phyloP scores from a whole-genome alignment of 331 rosid species.

The Dryas integrifolia region DNA sequence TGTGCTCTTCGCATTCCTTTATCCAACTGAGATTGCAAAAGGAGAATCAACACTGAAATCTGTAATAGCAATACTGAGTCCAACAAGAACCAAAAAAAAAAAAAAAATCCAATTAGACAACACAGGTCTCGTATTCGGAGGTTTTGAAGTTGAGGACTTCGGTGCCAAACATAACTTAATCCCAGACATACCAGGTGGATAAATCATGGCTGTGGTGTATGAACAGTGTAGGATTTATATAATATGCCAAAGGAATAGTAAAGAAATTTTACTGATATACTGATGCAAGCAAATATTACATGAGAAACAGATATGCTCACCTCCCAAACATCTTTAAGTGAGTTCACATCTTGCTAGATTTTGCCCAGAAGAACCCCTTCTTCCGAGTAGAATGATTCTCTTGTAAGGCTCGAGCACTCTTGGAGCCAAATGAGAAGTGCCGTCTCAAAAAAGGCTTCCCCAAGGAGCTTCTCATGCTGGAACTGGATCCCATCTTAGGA shows the following conservation, averaged over 20 bases:
- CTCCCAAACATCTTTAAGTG: slow-evolving; percentile 34
- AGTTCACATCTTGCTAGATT: slow-evolving; percentile 61
- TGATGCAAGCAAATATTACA: slow-evolving; percentile 21
- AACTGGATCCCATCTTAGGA: slow-evolving; percentile 55
- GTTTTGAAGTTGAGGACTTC: slow-evolving; percentile 18
- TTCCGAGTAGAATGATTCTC: slow-evolving; percentile 56
- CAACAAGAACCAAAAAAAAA: slow-evolving; percentile 17
- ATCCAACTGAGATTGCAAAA: slow-evolving; percentile 38
- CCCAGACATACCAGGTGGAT: slow-evolving; percentile 20
- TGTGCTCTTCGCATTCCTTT: slow-evolving; percentile 32
- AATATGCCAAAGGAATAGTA: slow-evolving; percentile 13
- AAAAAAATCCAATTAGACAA: slow-evolving; percentile 12
- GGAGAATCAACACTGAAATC: slow-evolving; percentile 37
- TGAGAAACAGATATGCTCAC: slow-evolving; percentile 36
- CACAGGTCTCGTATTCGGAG: slow-evolving; percentile 9
- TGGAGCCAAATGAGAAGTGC: slow-evolving; percentile 85
- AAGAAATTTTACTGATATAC: slow-evolving; percentile 18
- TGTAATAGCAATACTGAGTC: slow-evolving; percentile 27
- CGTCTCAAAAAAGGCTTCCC: slow-evolving; percentile 75
- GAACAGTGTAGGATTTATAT: not conserved
- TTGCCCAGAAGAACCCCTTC: slow-evolving; percentile 95
- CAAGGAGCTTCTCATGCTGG: slow-evolving; percentile 57
- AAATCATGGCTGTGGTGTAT: not conserved
- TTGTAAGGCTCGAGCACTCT: slow-evolving; percentile 47
- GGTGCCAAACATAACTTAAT: slow-evolving; percentile 21